These are phyloP conservation scores for Trametes cubensis DNA, from an alignment of 768 basidiomycete species.

Conservation along the genomic window DNA sequence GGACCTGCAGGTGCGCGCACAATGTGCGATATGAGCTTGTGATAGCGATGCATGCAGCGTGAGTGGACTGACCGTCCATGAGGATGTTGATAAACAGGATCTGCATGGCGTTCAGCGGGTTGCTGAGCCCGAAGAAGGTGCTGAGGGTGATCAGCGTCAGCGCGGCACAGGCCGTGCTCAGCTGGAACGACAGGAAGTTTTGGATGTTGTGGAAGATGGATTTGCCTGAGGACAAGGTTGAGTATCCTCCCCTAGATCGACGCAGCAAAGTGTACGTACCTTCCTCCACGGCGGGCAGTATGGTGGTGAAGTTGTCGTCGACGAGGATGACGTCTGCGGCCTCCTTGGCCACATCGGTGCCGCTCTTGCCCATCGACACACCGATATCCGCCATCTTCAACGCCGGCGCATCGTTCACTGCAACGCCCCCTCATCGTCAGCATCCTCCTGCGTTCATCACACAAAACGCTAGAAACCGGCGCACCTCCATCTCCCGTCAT, in stretches of 20 bases:
- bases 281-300: constrained; percentile 92
- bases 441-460: neutral
- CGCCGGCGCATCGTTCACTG: constrained; percentile 95
- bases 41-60: neutral
- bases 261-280: constrained; percentile 45
- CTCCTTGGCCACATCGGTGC: constrained; percentile 99
- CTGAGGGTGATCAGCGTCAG: constrained; percentile 93
- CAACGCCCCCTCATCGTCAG: constrained; percentile 11
- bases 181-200: constrained; percentile 95
- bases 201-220: constrained; percentile 99
- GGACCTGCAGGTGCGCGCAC: constrained; percentile 56
- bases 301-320: constrained; percentile 95
- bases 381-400: constrained; percentile 98
- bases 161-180: constrained; percentile 96
- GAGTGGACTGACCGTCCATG: constrained; percentile 78
- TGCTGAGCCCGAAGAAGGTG: constrained; percentile 86
- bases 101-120: constrained; percentile 97
- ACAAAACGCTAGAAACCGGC: constrained; percentile 29
- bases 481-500: constrained; percentile 97
- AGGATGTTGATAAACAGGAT: constrained; percentile 99
- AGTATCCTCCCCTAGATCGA: neutral
- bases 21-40: neutral
- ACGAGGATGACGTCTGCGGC: constrained; percentile 97
- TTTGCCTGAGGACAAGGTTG: constrained; percentile 58
- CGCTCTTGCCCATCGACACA: constrained; percentile 96